These are phyloP conservation scores for Spongispora temasekensis DNA, from an alignment of 1,284 basidiomycete species.

Conservation along the genomic window DNA sequence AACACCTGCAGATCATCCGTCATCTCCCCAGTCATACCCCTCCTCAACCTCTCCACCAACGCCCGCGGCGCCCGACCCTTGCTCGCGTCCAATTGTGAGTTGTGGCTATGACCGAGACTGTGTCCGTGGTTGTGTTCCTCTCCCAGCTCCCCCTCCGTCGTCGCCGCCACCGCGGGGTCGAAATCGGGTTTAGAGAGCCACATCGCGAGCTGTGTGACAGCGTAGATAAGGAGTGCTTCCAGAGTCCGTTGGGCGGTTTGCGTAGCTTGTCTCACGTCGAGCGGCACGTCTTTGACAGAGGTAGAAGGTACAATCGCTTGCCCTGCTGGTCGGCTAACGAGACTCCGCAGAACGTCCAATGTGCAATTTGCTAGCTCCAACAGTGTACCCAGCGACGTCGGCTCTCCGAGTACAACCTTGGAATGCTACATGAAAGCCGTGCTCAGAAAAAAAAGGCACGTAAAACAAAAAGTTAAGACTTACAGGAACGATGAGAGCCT, in stretches of 20 bases:
- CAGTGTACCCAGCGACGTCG: constrained; percentile 76
- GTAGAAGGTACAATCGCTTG: constrained; percentile 49
- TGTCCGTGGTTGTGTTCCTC: constrained; percentile 37
- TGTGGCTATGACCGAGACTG: not conserved
- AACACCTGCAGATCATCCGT: constrained; percentile 69
- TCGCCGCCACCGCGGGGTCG: constrained; percentile 40
- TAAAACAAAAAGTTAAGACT: constrained; percentile 35
- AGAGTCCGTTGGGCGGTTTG: constrained; percentile 58
- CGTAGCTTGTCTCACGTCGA: constrained; percentile 60
- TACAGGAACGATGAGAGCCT: constrained; percentile 74
- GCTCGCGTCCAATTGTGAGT: constrained; percentile 27
- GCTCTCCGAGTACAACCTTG: constrained; percentile 77
- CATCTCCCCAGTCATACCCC: constrained; percentile 80
- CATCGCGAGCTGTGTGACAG: constrained; percentile 74
- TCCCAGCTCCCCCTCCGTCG: constrained; percentile 43
- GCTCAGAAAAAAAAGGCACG: constrained; percentile 1
- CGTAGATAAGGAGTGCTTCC: constrained; percentile 74
- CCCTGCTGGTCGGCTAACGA: constrained; percentile 56
- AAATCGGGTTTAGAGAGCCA: constrained; percentile 72
- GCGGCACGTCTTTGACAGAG: constrained; percentile 42
- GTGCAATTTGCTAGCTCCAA: constrained; percentile 75
- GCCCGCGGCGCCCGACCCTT: constrained; percentile 46
- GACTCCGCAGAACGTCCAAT: constrained; percentile 64
- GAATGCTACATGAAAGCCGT: constrained; percentile 74
- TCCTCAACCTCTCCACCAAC: constrained; percentile 62